These are phyloP conservation scores for Melaleuca quinquenervia DNA, from an alignment of 345 rosid genomes.

Conservation along the genomic window DNA sequence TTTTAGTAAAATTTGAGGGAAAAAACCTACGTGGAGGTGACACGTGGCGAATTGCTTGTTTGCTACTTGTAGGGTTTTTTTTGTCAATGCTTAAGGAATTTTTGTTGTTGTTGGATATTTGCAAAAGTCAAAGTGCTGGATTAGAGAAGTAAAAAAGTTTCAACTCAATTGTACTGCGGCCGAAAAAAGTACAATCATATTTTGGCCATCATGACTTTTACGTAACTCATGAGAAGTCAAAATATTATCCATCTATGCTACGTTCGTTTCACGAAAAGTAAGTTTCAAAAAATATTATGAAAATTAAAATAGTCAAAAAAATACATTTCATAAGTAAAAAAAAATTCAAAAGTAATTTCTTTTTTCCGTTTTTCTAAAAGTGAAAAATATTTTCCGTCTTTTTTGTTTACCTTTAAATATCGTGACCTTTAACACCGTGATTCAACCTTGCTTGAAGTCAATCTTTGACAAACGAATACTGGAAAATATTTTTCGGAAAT, in stretches of 20 bases:
- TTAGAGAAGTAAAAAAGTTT: neutral
- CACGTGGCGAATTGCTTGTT: neutral
- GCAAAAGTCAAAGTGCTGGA: neutral
- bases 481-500: too few relatives aligned
- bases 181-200: neutral
- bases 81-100: neutral
- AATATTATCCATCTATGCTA: neutral
- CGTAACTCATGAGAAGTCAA: neutral
- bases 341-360: too few relatives aligned
- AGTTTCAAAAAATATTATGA: too few relatives aligned
- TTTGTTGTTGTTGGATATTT: neutral
- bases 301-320: too few relatives aligned
- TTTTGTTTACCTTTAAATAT: too few relatives aligned
- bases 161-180: neutral
- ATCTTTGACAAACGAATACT: too few relatives aligned
- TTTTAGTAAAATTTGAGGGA: neutral
- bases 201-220: neutral
- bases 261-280: too few relatives aligned
- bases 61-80: neutral
- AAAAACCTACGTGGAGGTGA: neutral
- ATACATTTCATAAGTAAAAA: too few relatives aligned
- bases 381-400: too few relatives aligned
- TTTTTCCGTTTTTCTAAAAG: too few relatives aligned
- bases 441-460: too few relatives aligned
- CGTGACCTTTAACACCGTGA: too few relatives aligned